These are phyloP conservation scores for Neckera pumila DNA, from an alignment of 225 moss, liverwort and hornwort genomes.

Conservation along the genomic window DNA sequence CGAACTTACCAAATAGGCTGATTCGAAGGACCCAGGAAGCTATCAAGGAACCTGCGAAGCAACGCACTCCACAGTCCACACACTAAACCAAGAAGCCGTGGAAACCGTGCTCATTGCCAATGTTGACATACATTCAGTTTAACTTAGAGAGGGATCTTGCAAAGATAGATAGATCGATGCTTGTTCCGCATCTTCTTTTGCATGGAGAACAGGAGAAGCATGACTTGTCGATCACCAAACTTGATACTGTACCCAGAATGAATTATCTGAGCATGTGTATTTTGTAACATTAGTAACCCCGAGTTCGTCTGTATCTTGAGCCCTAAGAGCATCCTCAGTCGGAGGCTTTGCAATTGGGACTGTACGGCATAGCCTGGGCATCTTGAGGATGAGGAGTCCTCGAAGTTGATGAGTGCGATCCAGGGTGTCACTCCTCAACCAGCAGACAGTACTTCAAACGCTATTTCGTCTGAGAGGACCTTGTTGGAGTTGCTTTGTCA, in stretches of 20 bases:
- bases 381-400: not conserved
- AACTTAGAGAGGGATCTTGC: not conserved
- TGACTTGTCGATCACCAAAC: not conserved
- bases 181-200: not conserved
- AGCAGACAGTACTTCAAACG: rapidly evolving
- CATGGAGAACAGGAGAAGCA: not conserved
- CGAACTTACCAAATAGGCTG: not conserved
- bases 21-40: not conserved
- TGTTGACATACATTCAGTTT: not conserved
- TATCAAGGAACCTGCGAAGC: not conserved
- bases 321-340: not conserved
- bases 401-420: not conserved
- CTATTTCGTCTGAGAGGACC: too few relatives aligned
- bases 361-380: not conserved
- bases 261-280: not conserved
- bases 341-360: not conserved
- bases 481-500: not conserved
- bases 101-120: not conserved
- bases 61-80: not conserved
- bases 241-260: not conserved
- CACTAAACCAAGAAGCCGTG: not conserved
- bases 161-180: not conserved
- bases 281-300: not conserved
- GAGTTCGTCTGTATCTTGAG: not conserved
- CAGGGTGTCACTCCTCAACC: not conserved